Conservation (phyloP, 768 basidiomycete species). For the Astraeus odoratus region DNA sequence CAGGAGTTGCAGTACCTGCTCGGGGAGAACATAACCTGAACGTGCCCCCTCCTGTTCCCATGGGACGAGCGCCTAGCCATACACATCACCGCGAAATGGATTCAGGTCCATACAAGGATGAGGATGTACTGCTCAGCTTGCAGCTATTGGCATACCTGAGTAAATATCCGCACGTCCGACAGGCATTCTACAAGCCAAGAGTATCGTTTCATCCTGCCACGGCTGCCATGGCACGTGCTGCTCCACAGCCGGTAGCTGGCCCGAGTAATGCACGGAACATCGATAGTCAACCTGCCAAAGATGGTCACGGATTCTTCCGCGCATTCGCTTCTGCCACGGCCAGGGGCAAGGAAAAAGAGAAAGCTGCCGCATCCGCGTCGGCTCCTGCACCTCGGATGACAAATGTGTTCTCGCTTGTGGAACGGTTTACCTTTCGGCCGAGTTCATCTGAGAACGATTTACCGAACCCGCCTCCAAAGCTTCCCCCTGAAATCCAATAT, state of each 20-base stretch:
- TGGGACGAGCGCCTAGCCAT: conserved; percentile 25
- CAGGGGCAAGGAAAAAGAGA: conserved; percentile 45
- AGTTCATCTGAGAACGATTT: conserved; percentile 73
- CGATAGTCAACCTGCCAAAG: conserved; percentile 21
- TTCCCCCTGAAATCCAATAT: conserved; percentile 91
- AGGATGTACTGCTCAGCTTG: conserved; percentile 84
- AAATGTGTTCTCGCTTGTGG: conserved; percentile 94
- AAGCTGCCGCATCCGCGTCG: conserved; percentile 16
- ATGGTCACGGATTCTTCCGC: conserved; percentile 38
- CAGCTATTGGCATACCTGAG: conserved; percentile 94
- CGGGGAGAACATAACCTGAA: conserved; percentile 15
- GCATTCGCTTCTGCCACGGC: conserved; percentile 36
- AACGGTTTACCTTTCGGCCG: conserved; percentile 93
- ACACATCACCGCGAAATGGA: conserved; percentile 35
- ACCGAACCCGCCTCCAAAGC: conserved; percentile 58
- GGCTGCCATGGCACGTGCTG: conserved; percentile 30
- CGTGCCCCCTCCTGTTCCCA: conserved; percentile 9
- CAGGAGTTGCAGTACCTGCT: conserved; percentile 4
- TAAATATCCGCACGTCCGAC: conserved; percentile 96
- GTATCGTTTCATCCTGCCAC: conserved; percentile 78
- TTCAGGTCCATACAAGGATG: conserved; percentile 79
- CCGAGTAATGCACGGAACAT: conserved; percentile 18
- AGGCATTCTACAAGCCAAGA: conserved; percentile 89
- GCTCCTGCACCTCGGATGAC: conserved; percentile 43
- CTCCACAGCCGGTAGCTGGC: conserved; percentile 18